Percentiles rank a stretch among this genome's conserved stretches.
Evolutionary conservation across 768 basidiomycete genomes (phyloP).

Genomic region (Tricholoma sp.): DNA sequence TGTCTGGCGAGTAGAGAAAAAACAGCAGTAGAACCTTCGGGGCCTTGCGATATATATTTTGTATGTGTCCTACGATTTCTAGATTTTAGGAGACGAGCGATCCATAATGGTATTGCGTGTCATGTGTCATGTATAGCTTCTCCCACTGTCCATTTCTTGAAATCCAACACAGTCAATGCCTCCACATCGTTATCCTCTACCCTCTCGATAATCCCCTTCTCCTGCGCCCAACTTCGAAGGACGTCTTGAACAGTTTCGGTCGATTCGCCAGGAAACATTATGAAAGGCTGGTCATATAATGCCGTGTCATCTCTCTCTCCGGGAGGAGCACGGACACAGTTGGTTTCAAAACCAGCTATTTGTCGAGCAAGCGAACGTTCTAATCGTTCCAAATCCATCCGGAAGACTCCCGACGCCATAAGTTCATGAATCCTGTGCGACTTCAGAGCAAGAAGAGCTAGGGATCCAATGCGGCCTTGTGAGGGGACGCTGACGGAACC

Average conservation of each 20-base stretch:
- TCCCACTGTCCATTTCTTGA: slow-evolving; percentile 63
- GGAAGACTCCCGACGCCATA: slow-evolving; percentile 43
- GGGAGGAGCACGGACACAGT: slow-evolving; percentile 33
- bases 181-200: slow-evolving; percentile 21
- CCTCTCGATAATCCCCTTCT: slow-evolving; percentile 36
- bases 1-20: slow-evolving; percentile 28
- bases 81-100: background rate
- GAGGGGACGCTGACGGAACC: slow-evolving; percentile 41
- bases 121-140: slow-evolving; percentile 22
- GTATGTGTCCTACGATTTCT: background rate
- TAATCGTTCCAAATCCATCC: slow-evolving; percentile 53
- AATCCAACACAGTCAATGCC: slow-evolving; percentile 46
- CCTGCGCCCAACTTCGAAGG: slow-evolving; percentile 50
- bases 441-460: slow-evolving; percentile 52
- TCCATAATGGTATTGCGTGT: background rate
- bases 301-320: slow-evolving; percentile 40
- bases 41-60: background rate
- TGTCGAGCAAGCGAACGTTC: slow-evolving; percentile 80
- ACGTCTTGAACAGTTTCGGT: slow-evolving; percentile 38
- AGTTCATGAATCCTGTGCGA: slow-evolving; percentile 40
- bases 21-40: slow-evolving; percentile 9
- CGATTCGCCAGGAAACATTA: slow-evolving; percentile 61
- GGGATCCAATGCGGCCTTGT: slow-evolving; percentile 56
- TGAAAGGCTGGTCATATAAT: slow-evolving; percentile 70
- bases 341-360: slow-evolving; percentile 77